Base-by-base conservation (phyloP, 1,284 basidiomycete species). In the Pholiota adiposa region DNA sequence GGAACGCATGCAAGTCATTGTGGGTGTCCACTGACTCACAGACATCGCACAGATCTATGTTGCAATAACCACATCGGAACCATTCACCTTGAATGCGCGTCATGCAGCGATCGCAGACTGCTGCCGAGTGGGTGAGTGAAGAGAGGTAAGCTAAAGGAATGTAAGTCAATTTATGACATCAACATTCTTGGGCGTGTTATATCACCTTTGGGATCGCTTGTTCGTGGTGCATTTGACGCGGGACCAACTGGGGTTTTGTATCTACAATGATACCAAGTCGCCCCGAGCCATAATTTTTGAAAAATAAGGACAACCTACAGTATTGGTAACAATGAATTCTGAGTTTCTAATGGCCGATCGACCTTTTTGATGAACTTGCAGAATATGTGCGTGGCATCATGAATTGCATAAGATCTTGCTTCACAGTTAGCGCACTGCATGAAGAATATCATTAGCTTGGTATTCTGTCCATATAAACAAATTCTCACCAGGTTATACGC, bases 11-110 rank as follows among this genome's bases (percentile, higher is more conserved):
- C 2, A 84, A 87, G 56, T 84, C 79, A 67, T 95, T 85, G 70
- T 96, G 94, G 43, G 89, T 89, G 65, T 93, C 92, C 29, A 92
- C 76, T 58, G 77, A 79, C 70, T 94, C 89, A 63, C 94, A 95
- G 33, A 82, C 82, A 56, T 87, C 85, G 73, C 94, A 96, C 18
- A 95, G 78, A 72, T 96, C 94, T 63, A 83, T 87, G 4, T 84
- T 82, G 70, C 94, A 97, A 70, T 94, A 93, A 2, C 86, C 93
- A 70, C 94, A 97, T 64, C 91, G 84, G 73, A 90, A 90, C 94
- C 94, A 97, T 63, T 86, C 84, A 7, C 94, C 94, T 23, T 80
- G 75, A 61, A 96, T 94, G 36, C 75, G 79, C 23, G 77, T 80
- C 81, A 93, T 85, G 70, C 92, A 93, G 51, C 85, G 81, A 72